Conservation (phyloP, 116 monocot species). For the Papilionanthe hybrid region DNA sequence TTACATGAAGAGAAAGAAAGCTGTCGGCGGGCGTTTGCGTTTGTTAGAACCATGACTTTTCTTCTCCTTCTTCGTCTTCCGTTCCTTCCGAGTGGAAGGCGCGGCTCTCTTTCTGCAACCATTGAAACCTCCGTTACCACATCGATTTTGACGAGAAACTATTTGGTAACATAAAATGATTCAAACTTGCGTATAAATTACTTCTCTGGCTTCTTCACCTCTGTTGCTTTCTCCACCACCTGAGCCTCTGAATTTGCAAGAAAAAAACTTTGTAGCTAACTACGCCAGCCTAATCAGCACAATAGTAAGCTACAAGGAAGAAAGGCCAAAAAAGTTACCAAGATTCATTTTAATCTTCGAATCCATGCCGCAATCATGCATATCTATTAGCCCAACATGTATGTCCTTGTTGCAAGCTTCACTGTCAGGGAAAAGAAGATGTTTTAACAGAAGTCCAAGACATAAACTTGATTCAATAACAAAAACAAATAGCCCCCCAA, state of each 20-base stretch:
- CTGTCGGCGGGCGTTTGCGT: slow-evolving; percentile 65
- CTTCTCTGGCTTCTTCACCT: slow-evolving; percentile 52
- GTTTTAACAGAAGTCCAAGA: neutral
- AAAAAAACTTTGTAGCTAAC: neutral
- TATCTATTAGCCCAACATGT: slow-evolving; percentile 75
- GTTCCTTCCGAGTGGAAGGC: slow-evolving; percentile 27
- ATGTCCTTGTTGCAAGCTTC: slow-evolving; percentile 75
- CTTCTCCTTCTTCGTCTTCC: slow-evolving; percentile 42
- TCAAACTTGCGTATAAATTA: neutral
- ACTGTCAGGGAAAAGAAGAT: slow-evolving; percentile 19
- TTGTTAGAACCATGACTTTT: slow-evolving; percentile 28
- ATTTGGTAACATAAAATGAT: neutral
- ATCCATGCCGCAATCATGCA: slow-evolving; percentile 91
- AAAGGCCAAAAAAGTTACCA: slow-evolving; percentile 13
- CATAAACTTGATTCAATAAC: neutral
- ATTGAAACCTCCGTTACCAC: neutral
- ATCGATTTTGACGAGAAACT: neutral
- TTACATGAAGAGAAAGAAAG: slow-evolving; percentile 82
- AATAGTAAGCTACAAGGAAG: neutral
- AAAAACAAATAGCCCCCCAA: neutral
- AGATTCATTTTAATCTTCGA: slow-evolving; percentile 73
- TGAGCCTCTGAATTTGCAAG: slow-evolving; percentile 43
- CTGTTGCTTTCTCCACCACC: slow-evolving; percentile 57
- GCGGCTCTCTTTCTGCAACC: slow-evolving; percentile 42
- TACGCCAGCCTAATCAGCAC: neutral